phyloP scores from a whole-genome alignment of 2,329 filamentous ascomycete species.

The Epichloe hybrida region DNA sequence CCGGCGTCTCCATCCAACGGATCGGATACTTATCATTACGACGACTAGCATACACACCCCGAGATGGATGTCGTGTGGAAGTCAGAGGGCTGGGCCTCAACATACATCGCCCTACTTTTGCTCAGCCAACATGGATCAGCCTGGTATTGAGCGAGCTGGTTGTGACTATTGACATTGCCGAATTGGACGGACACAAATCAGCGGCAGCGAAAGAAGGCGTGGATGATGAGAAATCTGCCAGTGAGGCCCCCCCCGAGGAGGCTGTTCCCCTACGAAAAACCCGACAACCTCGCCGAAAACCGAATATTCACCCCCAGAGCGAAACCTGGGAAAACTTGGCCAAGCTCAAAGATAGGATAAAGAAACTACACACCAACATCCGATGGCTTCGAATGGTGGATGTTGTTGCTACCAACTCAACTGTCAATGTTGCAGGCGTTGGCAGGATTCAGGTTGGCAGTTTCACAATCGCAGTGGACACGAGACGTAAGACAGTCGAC shows the following conservation, averaged over 20 bases:
- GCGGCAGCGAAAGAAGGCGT: conserved; percentile 16
- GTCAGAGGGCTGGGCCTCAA: conserved; percentile 79
- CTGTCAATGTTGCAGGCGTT: conserved; percentile 63
- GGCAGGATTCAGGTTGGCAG: conserved; percentile 76
- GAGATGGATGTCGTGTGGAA: conserved; percentile 79
- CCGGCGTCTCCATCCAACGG: conserved; percentile 89
- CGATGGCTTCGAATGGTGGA: conserved; percentile 85
- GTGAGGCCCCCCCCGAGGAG: conserved; percentile 13
- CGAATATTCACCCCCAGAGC: conserved; percentile 33
- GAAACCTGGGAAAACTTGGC: conserved; percentile 73
- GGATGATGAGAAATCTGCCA: conserved; percentile 12
- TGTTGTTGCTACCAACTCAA: conserved; percentile 69
- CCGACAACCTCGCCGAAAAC: conserved; percentile 8
- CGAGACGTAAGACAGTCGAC: conserved; percentile 80
- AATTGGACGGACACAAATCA: conserved; percentile 40
- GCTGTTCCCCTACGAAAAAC: conserved; percentile 6
- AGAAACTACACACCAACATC: conserved; percentile 73
- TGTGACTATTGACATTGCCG: conserved; percentile 65
- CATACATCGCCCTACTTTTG: conserved; percentile 87
- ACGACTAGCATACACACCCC: conserved; percentile 77
- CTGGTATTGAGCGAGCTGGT: conserved; percentile 76
- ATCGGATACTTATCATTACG: conserved; percentile 87
- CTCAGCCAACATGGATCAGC: conserved; percentile 92
- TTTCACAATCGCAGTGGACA: conserved; percentile 79
- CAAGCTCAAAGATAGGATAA: conserved; percentile 69